Conservation (phyloP, 163 green algal genomes). For the Scenedesmus sp. region DNA sequence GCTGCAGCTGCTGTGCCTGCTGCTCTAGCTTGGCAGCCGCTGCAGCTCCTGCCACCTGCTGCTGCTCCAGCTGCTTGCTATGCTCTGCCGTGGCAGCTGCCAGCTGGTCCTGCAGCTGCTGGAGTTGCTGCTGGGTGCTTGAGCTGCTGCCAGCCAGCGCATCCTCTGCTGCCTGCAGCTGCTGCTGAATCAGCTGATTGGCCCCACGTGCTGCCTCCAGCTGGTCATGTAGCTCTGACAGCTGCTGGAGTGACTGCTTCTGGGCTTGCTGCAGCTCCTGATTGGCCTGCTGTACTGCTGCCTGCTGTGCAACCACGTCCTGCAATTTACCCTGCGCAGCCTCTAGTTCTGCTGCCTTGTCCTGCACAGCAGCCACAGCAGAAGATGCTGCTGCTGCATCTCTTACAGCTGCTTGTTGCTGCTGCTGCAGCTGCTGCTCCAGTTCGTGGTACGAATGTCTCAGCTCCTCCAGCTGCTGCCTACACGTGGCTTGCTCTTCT, state of each 20-base stretch:
- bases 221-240: neutral
- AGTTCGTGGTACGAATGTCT: neutral
- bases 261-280: constrained; percentile 10
- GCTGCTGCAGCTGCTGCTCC: constrained; percentile 32
- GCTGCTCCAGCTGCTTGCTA: constrained; percentile 6
- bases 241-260: neutral
- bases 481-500: neutral
- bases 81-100: neutral
- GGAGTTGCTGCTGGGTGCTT: constrained; percentile 1
- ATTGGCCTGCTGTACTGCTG: constrained; percentile 4
- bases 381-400: constrained; percentile 7
- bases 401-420: neutral
- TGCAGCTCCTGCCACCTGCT: neutral
- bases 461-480: neutral
- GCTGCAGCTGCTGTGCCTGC: constrained; percentile 36
- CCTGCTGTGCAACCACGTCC: neutral
- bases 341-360: neutral
- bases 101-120: neutral
- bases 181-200: neutral
- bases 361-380: constrained; percentile 14
- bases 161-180: neutral
- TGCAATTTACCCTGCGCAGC: neutral
- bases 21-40: neutral
- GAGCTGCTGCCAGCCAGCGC: neutral
- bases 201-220: neutral